phyloP scores from a whole-genome alignment of 495 filamentous ascomycete genomes.

The Staphylotrichum tortipilum region DNA sequence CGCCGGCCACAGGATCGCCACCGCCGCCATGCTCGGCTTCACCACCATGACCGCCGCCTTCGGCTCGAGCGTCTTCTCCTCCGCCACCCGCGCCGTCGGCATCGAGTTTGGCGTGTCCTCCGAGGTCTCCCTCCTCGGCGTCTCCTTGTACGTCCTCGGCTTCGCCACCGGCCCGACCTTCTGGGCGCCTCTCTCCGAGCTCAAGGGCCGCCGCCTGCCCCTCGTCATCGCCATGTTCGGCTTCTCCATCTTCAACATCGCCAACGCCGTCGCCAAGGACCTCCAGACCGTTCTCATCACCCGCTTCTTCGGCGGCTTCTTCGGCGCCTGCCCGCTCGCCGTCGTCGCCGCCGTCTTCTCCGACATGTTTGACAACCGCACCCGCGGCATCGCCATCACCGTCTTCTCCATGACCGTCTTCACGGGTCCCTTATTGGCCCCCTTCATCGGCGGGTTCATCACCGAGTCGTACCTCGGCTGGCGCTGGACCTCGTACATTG shows the following conservation, averaged over 20 bases:
- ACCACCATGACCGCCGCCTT: slow-evolving; percentile 72
- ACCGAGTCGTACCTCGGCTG: slow-evolving; percentile 60
- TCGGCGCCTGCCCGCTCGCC: slow-evolving; percentile 68
- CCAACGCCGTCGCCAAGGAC: slow-evolving; percentile 65
- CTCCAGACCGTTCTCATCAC: slow-evolving; percentile 74
- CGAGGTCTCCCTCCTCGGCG: slow-evolving; percentile 57
- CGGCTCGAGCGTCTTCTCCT: slow-evolving; percentile 59
- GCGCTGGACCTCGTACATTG: slow-evolving; percentile 76
- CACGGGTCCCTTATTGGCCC: slow-evolving; percentile 68
- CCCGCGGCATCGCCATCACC: slow-evolving; percentile 71
- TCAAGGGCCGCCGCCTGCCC: slow-evolving; percentile 66
- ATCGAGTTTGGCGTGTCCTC: slow-evolving; percentile 44
- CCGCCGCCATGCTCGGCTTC: slow-evolving; percentile 65
- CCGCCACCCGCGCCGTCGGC: slow-evolving; percentile 48
- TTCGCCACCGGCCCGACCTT: slow-evolving; percentile 59
- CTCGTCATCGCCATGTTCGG: slow-evolving; percentile 67
- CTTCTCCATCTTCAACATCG: slow-evolving; percentile 67
- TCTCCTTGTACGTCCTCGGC: slow-evolving; percentile 62
- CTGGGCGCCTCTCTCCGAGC: slow-evolving; percentile 69
- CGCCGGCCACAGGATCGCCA: slow-evolving; percentile 42
- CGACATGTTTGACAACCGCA: slow-evolving; percentile 76
- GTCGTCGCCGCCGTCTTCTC: slow-evolving; percentile 83
- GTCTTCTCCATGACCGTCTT: slow-evolving; percentile 81
- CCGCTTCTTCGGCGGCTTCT: slow-evolving; percentile 75
- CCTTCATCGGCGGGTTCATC: slow-evolving; percentile 81